Base-by-base conservation (phyloP, 2,329 filamentous ascomycete genomes). In the Verticillium isaacii region DNA sequence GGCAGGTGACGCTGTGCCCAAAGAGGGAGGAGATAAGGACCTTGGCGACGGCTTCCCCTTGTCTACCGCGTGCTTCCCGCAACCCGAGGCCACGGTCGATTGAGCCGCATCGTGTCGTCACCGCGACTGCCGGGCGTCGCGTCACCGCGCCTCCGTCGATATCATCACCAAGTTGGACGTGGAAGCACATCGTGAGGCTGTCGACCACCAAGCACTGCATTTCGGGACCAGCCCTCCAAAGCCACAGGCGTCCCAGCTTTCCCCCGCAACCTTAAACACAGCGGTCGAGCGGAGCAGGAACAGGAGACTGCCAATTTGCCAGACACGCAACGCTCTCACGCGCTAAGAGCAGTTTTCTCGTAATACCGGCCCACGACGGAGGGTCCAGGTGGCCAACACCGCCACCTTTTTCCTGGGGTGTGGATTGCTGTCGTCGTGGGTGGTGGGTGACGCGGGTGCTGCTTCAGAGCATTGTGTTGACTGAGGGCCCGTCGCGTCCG, bases 31-130 rank as follows among this genome's bases (percentile, higher is more conserved):
- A 52, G 58, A 55, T 58, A 59, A 59, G 29, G 29, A n/a, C 19
- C 58, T 59, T 59, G 58, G 58, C 58, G 41, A 59, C 58, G 58
- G 58, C 25, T 59, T 37, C 58, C 58, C 58, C 58, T 45, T 59
- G 39, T 50, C 58, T 59, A 34, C 58, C 58, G 58, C 41, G 3
- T 58, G 32, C 54, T 56, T 56, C 32, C 54, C 54, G 54, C 25
- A 56, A 34, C 25, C 54, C 54, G 25, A 56, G n/a, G 14, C 29
- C 29, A 32, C 32, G 54, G 54, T 9, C 54, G 12, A 32, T 56
- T 56, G 54, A 56, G 54, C 54, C 54, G 54, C 54, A 56, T 56
- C 4, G 32, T 34, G 54, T 56, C 54, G 54, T 56, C 32, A 32
- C 54, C 32, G n/a, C 45, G 23, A 50, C 45, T 50, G 45, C 45